Percentiles rank a stretch among this genome's conserved stretches.
These are phyloP conservation scores for Candida dubliniensis DNA, from an alignment of 1,139 yeast genomes.

Conservation along the genomic window DNA sequence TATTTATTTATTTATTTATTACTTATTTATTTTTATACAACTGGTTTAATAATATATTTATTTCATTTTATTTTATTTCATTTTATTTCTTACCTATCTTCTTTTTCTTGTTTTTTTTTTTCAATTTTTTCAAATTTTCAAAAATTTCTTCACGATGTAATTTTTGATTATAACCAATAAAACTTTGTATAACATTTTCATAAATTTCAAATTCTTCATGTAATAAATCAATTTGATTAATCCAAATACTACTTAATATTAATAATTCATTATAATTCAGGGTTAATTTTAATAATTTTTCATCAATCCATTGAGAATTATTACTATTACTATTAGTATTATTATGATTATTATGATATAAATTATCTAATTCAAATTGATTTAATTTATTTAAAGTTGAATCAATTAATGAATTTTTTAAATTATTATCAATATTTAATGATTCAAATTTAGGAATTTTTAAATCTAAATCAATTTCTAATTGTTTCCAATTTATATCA, in stretches of 20 bases:
- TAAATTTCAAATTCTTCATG: slow-evolving; percentile 60
- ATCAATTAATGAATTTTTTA: slow-evolving; percentile 18
- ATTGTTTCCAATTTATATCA: slow-evolving; percentile 39
- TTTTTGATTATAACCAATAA: slow-evolving; percentile 69
- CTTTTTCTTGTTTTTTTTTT: slow-evolving; percentile 19
- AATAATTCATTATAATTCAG: slow-evolving; percentile 31
- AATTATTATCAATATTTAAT: slow-evolving; percentile 23
- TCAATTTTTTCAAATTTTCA: slow-evolving; percentile 34
- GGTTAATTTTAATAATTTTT: slow-evolving; percentile 30
- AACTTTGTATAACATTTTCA: slow-evolving; percentile 68
- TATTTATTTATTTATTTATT: slow-evolving; percentile 1
- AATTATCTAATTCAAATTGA: slow-evolving; percentile 35
- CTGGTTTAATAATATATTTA: background rate
- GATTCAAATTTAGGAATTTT: slow-evolving; percentile 26
- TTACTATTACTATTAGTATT: no score
- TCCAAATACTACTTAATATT: slow-evolving; percentile 50
- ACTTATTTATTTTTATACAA: background rate
- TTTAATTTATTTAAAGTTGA: slow-evolving; percentile 31
- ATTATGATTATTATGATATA: slow-evolving; percentile 13
- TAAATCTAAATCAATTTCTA: slow-evolving; percentile 20
- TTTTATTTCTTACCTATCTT: slow-evolving; percentile 16
- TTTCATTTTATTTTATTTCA: slow-evolving; percentile 1
- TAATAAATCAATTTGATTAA: slow-evolving; percentile 39
- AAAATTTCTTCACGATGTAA: slow-evolving; percentile 50
- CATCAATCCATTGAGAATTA: slow-evolving; percentile 15